Evolutionary conservation across 2,329 filamentous ascomycete species (phyloP).

Genomic region (Colletotrichum sp.): DNA sequence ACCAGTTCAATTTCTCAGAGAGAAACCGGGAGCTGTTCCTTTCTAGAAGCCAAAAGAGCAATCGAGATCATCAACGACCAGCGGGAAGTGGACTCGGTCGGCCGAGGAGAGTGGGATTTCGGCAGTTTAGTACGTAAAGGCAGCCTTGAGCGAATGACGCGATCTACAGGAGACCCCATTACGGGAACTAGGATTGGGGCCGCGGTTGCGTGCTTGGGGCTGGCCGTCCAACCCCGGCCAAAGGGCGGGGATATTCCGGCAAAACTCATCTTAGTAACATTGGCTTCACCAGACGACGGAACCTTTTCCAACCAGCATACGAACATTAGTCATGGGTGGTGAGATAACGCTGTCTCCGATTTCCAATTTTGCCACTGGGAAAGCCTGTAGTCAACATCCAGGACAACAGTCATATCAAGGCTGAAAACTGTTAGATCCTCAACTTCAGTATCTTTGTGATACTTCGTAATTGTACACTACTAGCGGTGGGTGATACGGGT

Average conservation of each 20-base stretch:
- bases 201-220: background rate
- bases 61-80: background rate
- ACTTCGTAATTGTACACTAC: background rate
- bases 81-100: background rate
- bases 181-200: background rate
- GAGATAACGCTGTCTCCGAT: background rate
- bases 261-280: background rate
- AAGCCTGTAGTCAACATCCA: background rate
- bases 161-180: background rate
- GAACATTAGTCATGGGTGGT: background rate
- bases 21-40: accelerated
- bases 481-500: background rate
- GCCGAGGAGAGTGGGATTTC: background rate
- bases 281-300: background rate
- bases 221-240: background rate
- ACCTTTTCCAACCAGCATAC: background rate
- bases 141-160: background rate
- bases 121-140: background rate
- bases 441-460: background rate
- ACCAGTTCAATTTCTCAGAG: accelerated
- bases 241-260: background rate
- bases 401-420: background rate
- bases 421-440: background rate
- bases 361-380: background rate
- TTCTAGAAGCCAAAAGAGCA: background rate